A percentile compares a stretch with the other conserved stretches of the same genome.
These are phyloP conservation scores for Aspergillus fumigatus DNA, from an alignment of 2,329 filamentous ascomycete genomes.

Conservation along the genomic window DNA sequence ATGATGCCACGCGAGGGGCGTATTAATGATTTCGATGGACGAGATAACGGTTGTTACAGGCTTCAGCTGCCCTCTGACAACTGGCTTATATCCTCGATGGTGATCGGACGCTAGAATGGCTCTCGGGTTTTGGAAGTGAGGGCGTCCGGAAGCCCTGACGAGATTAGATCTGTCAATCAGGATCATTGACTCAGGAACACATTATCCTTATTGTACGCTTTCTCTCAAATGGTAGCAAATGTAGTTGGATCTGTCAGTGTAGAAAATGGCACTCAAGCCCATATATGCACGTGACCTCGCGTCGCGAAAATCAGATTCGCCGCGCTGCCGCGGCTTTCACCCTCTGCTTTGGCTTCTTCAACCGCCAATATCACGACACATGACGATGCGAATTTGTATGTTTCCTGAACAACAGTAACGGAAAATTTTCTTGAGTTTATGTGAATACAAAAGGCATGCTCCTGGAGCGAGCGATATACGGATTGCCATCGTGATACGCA, in stretches of 20 bases:
- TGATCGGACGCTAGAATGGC: background rate
- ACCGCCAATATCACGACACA: background rate
- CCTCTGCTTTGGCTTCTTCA: constrained; percentile 1
- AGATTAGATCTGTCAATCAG: background rate
- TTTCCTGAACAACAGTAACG: background rate
- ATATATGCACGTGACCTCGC: constrained; percentile 17
- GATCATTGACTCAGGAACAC: too few relatives aligned
- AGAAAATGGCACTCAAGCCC: background rate
- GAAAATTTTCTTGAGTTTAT: background rate
- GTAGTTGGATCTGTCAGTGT: background rate
- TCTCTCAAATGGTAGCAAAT: background rate
- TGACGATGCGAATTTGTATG: background rate
- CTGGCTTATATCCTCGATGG: background rate
- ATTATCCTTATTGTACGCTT: background rate
- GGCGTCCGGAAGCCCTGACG: background rate
- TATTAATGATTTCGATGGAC: background rate
- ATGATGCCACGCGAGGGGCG: background rate
- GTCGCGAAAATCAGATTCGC: constrained; percentile 14
- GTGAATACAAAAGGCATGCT: background rate
- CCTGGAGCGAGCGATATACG: background rate
- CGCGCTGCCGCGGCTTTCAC: too few relatives aligned
- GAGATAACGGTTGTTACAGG: background rate
- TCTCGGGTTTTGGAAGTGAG: background rate
- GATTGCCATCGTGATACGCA: background rate
- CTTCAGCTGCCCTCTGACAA: background rate